Evolutionary conservation across 2,329 filamentous ascomycete genomes (phyloP), one percentile per base, ranked within the genome.

Genomic region (Hymenoscyphus repandus): DNA sequence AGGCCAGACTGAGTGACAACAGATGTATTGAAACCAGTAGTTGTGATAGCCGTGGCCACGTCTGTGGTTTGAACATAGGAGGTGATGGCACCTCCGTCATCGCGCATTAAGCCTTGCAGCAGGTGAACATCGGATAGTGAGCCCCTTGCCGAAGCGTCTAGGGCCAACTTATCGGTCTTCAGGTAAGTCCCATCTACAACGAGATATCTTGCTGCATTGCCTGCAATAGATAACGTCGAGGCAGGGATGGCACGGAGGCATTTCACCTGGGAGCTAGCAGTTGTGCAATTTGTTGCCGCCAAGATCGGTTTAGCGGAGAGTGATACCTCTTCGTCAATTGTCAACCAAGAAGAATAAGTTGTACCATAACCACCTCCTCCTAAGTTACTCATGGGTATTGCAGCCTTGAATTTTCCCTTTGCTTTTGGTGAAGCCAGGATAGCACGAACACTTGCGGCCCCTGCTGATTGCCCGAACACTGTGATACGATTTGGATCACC

Each of bases 381-480:
- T 12, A 59, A 47, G 37, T 61, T 59, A 30, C 53, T 56, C 34
- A 58, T 58, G 20, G 53, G 51, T 45, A 62, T 58, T 6, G 57
- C 60, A 22, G 45, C 60, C 18, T 42, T 41, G 30, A 60, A 61
- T 22, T 57, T 55, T 1, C 60, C 57, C 11, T 47, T 46, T 4
- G 57, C 50, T 41, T 60, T 60, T n/a, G 60, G 60, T 12, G 58
- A 59, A 27, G 53, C 58, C 17, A 61, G 39, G 18, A 60, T 44
- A 17, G 58, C 59, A 50, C 58, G 34, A 1, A 64, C 55, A 39
- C 55, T 56, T n/a, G 55, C 55, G 2, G 65, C 74, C 31, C 76
- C 76, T 5, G 73, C 73, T 43, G 71, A 74, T 56, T 77, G 70
- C 13, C 75, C 75, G n/a, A 70, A 63, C 6, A 70, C 54, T 0